These are phyloP conservation scores for Didymella keratinophila DNA, from an alignment of 2,329 filamentous ascomycete species.

Conservation along the genomic window DNA sequence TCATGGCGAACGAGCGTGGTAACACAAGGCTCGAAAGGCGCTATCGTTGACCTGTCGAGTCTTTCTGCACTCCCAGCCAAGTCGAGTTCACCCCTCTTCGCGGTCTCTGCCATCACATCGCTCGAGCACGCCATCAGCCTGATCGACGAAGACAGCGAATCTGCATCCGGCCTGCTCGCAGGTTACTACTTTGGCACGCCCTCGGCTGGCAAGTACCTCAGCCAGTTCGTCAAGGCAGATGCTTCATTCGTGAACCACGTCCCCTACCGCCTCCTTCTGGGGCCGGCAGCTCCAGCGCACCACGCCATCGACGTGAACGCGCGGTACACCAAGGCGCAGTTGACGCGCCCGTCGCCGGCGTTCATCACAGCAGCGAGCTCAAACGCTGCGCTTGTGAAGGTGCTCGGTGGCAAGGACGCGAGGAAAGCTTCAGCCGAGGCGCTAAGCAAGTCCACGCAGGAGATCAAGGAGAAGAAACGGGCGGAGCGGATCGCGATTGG, in stretches of 20 bases:
- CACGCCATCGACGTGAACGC: conserved; percentile 28
- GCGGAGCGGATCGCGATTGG: conserved; percentile 42
- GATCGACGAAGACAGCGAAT: conserved; percentile 44
- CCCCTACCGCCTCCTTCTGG: conserved; percentile 61
- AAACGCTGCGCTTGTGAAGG: conserved; percentile 30
- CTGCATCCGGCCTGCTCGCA: conserved; percentile 48
- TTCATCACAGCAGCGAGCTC: conserved; percentile 23
- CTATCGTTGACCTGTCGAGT: conserved; percentile 39
- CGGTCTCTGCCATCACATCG: conserved; percentile 58
- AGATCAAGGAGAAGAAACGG: conserved; percentile 46
- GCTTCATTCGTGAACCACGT: conserved; percentile 66
- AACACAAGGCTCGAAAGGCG: conserved; percentile 36
- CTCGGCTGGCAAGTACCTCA: conserved; percentile 64
- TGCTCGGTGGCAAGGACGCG: conserved; percentile 22
- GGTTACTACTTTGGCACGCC: conserved; percentile 63
- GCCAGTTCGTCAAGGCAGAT: conserved; percentile 62
- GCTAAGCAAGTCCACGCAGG: conserved; percentile 28
- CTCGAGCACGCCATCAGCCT: conserved; percentile 65
- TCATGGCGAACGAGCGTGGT: conserved; percentile 34
- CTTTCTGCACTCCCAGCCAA: conserved; percentile 46
- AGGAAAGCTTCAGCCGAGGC: conserved; percentile 24
- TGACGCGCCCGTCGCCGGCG: conserved; percentile 29
- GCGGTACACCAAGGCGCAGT: conserved; percentile 32
- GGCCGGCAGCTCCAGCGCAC: conserved; percentile 33
- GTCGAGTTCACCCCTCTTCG: conserved; percentile 53